A percentile compares a stretch with the other conserved stretches of the same genome.
Evolutionary conservation across 2,329 filamentous ascomycete genomes (phyloP).

Genomic region (Podosphaera fusca): DNA sequence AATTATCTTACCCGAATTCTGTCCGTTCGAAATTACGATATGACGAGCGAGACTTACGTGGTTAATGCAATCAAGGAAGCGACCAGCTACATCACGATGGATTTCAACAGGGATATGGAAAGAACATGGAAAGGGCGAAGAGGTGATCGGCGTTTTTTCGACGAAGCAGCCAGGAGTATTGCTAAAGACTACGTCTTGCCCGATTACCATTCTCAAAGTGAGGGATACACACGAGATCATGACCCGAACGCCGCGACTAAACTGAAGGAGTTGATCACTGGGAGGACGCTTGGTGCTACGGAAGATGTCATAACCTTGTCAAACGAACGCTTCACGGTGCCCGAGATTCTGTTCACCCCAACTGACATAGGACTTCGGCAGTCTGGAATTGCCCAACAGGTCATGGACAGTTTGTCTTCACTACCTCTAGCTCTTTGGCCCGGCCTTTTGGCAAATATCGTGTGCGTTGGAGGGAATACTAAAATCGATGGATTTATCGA

Average conservation of each 20-base stretch:
- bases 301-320: conserved; percentile 73
- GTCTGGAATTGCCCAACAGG: conserved; percentile 58
- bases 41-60: conserved; percentile 80
- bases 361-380: conserved; percentile 67
- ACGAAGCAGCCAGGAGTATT: conserved; percentile 28
- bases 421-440: conserved; percentile 71
- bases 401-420: conserved; percentile 52
- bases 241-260: conserved; percentile 40
- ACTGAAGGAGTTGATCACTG: conserved; percentile 21
- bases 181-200: conserved; percentile 84
- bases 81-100: conserved; percentile 57
- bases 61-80: conserved; percentile 93
- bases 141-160: conserved; percentile 29
- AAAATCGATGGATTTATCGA: conserved; percentile 62
- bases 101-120: conserved; percentile 62
- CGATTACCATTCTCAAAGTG: conserved; percentile 37
- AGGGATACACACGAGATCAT: conserved; percentile 55
- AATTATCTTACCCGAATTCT: conserved; percentile 81
- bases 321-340: conserved; percentile 79
- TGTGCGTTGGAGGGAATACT: conserved; percentile 73
- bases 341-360: conserved; percentile 74
- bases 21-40: conserved; percentile 79
- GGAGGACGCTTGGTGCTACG: conserved; percentile 22
- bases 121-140: conserved; percentile 58
- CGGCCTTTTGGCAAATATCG: conserved; percentile 60